These are phyloP conservation scores for Misopates orontium DNA, from an alignment of 257 asterid genomes.

Conservation along the genomic window DNA sequence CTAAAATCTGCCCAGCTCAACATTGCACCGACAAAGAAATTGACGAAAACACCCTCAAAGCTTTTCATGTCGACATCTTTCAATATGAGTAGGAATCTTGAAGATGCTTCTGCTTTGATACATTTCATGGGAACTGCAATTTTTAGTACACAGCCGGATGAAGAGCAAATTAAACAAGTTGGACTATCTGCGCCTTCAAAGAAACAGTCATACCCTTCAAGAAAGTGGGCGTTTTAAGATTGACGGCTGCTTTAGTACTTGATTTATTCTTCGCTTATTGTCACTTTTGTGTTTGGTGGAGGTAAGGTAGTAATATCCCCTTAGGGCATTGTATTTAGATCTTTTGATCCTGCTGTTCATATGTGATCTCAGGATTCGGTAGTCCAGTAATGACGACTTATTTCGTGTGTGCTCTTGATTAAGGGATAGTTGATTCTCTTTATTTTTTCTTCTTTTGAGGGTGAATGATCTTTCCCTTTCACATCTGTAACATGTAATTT, in stretches of 20 bases:
- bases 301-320: background rate
- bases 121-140: slow-evolving; percentile 77
- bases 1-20: slow-evolving; percentile 67
- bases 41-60: slow-evolving; percentile 49
- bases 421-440: background rate
- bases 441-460: background rate
- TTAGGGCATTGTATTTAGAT: background rate
- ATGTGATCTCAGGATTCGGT: slow-evolving; percentile 11
- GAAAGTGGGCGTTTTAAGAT: slow-evolving; percentile 52
- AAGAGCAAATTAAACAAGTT: slow-evolving; percentile 70
- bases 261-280: slow-evolving; percentile 8
- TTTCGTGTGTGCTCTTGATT: slow-evolving; percentile 11
- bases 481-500: background rate
- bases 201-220: slow-evolving; percentile 37
- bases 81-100: slow-evolving; percentile 58
- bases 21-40: slow-evolving; percentile 38
- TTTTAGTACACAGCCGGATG: slow-evolving; percentile 65
- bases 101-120: slow-evolving; percentile 78
- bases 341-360: background rate
- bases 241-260: slow-evolving; percentile 18
- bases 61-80: slow-evolving; percentile 62
- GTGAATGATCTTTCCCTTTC: background rate
- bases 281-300: background rate
- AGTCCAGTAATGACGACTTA: slow-evolving; percentile 15
- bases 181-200: slow-evolving; percentile 56